These are phyloP conservation scores for Penicillium olsonii DNA, from an alignment of 2,329 filamentous ascomycete species.

Conservation along the genomic window DNA sequence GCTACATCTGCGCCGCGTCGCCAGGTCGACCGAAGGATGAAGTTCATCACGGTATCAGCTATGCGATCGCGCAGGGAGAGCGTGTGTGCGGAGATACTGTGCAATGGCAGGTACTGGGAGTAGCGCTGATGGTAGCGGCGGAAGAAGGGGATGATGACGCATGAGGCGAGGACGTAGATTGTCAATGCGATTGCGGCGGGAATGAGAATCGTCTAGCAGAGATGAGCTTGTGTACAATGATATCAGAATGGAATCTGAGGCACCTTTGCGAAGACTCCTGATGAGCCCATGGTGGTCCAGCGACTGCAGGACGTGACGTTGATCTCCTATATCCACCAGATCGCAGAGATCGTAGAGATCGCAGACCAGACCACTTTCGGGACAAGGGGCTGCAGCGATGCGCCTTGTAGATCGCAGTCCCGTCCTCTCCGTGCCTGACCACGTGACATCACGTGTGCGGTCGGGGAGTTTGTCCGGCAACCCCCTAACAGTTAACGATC, in stretches of 20 bases:
- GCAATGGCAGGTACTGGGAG: constrained; percentile 71
- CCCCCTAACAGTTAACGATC: constrained; percentile 21
- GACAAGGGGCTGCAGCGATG: not conserved
- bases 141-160: constrained; percentile 67
- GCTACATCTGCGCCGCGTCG: constrained; percentile 45
- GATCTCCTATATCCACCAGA: no score
- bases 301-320: no score
- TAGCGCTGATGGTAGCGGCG: constrained; percentile 70
- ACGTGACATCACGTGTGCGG: constrained; percentile 20
- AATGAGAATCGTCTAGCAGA: constrained; percentile 64
- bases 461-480: constrained; percentile 21
- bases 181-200: constrained; percentile 70
- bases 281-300: constrained; percentile 30
- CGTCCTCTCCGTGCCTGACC: not conserved
- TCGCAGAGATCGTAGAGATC: not conserved
- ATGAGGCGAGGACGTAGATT: constrained; percentile 67
- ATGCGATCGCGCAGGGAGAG: constrained; percentile 55
- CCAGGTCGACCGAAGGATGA: constrained; percentile 47
- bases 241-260: no score
- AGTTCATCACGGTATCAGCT: constrained; percentile 44
- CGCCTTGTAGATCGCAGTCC: not conserved
- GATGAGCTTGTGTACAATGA: not conserved
- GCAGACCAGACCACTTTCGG: not conserved
- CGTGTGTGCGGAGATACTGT: constrained; percentile 54
- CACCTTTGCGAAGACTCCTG: constrained; percentile 35